Evolutionary conservation across 2,329 filamentous ascomycete species (phyloP), one percentile per base, ranked within the genome.

Genomic region (Fonsecaea pugnacius): DNA sequence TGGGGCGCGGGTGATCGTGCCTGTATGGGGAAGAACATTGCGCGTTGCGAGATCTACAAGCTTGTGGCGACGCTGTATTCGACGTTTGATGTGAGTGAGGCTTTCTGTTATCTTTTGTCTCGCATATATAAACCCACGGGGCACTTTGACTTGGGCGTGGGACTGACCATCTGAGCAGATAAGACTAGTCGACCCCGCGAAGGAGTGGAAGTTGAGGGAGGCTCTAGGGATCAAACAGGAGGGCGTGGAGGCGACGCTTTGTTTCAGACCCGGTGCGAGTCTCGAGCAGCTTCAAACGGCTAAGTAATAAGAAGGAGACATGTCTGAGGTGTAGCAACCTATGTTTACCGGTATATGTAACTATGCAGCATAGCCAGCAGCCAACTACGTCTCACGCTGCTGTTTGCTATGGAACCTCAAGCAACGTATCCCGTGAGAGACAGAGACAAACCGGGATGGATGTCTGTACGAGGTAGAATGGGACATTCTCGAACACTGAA

Each of bases 191-290:
- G 33, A 57, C 33, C 54, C 54, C 12, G 18, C 33, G 36, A 57
- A 57, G 54, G 54, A 57, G 46, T 57, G 54, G 54, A 57, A 36
- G 54, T 16, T 57, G 33, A 57, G 54, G 18, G 54, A 57, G 54
- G 54, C 54, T 57, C 33, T 57, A 2, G 54, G 33, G 30, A 24
- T 53, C 1, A 53, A 53, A 4, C 51, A 75, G 70, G 64, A 73
- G 78, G 65, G 74, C 74, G 52, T 74, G 62, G 16, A 78, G 73
- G 59, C 77, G 77, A 3, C 72, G 65, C 58, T 72, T 70, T 1
- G 73, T 73, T 52, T 78, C 76, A 0, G 78, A 77, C 10, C 83
- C 80, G 63, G 83, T 82, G 43, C 76, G 24, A 53, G 51, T 2
- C 24, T 53, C 40, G n/a, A 46, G 2, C 40, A 46, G 7, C n/a